Conservation (phyloP, 2,329 filamentous ascomycete species). For the Phialophora verrucosa region DNA sequence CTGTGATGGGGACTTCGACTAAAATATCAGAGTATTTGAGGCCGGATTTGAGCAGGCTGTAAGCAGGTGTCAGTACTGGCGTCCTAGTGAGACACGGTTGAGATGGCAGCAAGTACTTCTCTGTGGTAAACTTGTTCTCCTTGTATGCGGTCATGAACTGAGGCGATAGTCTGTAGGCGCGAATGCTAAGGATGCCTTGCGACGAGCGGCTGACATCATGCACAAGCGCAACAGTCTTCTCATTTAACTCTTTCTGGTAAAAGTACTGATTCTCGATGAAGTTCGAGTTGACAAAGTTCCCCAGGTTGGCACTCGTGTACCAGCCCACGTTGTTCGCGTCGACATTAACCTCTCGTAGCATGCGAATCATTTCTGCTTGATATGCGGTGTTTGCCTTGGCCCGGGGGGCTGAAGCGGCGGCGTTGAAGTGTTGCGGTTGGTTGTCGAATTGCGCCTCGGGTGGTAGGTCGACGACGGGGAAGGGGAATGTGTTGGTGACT, state of each 20-base stretch:
- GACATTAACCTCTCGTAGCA: constrained; percentile 94
- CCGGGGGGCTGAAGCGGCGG: constrained; percentile 85
- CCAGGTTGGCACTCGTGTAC: constrained; percentile 99
- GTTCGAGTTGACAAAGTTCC: constrained; percentile 93
- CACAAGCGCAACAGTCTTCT: constrained; percentile 83
- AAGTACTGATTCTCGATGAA: constrained; percentile 98
- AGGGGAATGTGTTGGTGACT: constrained; percentile 93
- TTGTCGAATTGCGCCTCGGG: constrained; percentile 73
- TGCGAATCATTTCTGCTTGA: constrained; percentile 96
- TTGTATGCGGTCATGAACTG: constrained; percentile 90
- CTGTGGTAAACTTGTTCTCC: constrained; percentile 96
- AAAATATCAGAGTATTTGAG: constrained; percentile 93
- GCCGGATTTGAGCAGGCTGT: constrained; percentile 90
- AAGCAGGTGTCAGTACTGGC: constrained; percentile 36
- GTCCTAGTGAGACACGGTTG: neutral
- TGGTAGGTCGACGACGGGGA: constrained; percentile 79
- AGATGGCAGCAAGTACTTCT: constrained; percentile 71
- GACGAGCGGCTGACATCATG: constrained; percentile 96
- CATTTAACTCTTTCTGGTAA: constrained; percentile 92
- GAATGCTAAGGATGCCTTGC: constrained; percentile 85
- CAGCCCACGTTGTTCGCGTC: constrained; percentile 98
- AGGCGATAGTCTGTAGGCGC: constrained; percentile 87
- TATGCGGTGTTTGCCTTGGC: constrained; percentile 88
- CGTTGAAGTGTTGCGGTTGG: constrained; percentile 63
- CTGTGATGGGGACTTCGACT: constrained; percentile 81